Base-by-base conservation (phyloP, 2,329 filamentous ascomycete genomes). In the Colletotrichum paranaense region DNA sequence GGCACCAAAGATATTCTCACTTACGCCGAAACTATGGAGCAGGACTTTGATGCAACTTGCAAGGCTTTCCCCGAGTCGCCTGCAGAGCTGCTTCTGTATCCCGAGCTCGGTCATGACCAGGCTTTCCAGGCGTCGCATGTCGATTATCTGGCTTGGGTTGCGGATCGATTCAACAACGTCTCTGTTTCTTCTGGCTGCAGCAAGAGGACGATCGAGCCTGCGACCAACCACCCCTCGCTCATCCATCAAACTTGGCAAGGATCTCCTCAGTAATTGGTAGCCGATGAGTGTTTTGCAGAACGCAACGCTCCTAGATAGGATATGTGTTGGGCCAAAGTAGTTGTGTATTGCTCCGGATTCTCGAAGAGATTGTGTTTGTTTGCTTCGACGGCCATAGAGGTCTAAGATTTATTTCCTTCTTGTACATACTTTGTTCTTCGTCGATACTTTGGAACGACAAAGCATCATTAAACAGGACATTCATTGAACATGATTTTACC, bases 1-100 rank as follows among this genome's bases (percentile, higher is more conserved):
- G 77, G 77, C 1, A 46, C 56, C 1, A 65, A 65, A 2, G 76
- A 78, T 42, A 58, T 68, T 0, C 5, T 78, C 2, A 78, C 77
- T 0, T 72, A 72, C 4, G 42, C 59, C 1, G 35, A 63, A 8
- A 66, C 52, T 1, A 58, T 66, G 63, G 53, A 58, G 6, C 22
- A 66, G 11, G 63, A 66, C 4, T 32, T 66, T 1, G 63, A 66
- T 22, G 32, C 35, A 9, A 66, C 63, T 5, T 66, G 63, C 35
- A 57, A 46, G 53, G 24, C 16, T 7, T 30, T 42, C 12, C 63
- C 63, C 8, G 63, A 66, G 22, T 66, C 53, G 4, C n/a, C 32
- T 2, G 24, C 35, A 5, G 63, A 66, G 30, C 30, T 71, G 30
- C 62, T 66, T 5, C 55, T 71, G 6, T 71, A 67, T 12, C 62